phyloP scores from a whole-genome alignment of 257 asterid species.

The Eucommia ulmoides region DNA sequence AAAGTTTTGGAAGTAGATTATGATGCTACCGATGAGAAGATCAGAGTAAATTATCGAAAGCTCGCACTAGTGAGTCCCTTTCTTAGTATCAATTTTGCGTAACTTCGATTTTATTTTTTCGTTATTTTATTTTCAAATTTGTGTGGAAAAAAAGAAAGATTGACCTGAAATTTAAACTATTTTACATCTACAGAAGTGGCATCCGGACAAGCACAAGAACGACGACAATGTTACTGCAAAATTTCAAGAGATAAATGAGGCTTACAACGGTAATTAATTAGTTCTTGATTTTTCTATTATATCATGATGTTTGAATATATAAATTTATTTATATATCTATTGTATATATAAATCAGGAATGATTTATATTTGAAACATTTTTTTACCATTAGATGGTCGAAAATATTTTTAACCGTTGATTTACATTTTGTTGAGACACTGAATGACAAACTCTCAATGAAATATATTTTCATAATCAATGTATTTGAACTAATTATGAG shows the following conservation, averaged over 20 bases:
- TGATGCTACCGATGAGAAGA: slow-evolving; percentile 80
- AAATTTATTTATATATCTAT: too few species aligned
- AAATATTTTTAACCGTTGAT: too few species aligned
- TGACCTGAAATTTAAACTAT: neutral
- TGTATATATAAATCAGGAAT: too few species aligned
- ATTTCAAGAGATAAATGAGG: slow-evolving; percentile 91
- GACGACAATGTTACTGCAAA: slow-evolving; percentile 52
- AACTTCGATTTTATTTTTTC: neutral
- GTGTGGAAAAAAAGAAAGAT: neutral
- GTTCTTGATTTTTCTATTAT: too few species aligned
- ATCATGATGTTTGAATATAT: too few species aligned
- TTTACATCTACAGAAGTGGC: slow-evolving; percentile 60
- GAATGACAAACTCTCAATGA: too few species aligned
- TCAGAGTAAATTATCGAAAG: slow-evolving; percentile 77
- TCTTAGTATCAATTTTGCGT: neutral
- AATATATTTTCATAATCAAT: too few species aligned
- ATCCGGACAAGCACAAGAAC: slow-evolving; percentile 81
- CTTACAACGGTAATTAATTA: slow-evolving; percentile 82
- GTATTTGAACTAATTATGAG: too few species aligned
- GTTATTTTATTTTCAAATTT: neutral
- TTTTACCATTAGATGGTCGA: too few species aligned
- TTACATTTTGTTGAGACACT: too few species aligned
- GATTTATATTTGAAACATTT: too few species aligned
- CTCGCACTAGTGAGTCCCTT: slow-evolving; percentile 63
- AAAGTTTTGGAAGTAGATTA: slow-evolving; percentile 72